Evolutionary conservation across 2,329 filamentous ascomycete genomes (phyloP), one percentile per base, ranked within the genome.

Genomic region (Cucurbitaria berberidis): DNA sequence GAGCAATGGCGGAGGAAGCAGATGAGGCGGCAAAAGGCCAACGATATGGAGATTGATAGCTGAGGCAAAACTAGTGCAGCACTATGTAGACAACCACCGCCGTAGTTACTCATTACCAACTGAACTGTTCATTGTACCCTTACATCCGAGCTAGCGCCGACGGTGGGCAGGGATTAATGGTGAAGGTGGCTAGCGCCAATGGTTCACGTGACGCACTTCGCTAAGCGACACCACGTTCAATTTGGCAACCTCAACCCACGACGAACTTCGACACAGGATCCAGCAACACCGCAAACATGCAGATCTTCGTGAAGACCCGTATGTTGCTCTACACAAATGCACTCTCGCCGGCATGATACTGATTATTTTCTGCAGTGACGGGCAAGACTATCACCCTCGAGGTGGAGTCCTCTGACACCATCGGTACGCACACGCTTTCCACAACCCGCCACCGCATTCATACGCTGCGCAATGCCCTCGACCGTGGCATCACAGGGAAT

Each of bases 301-400:
- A 72, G 69, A 73, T 82, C 89, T 98, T 98, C 89, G 93, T 98
- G 84, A 98, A 97, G 89, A 97, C 93, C 87, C 91, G 97, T 78
- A 71, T 22, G 68, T 61, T 27, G 40, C 51, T 19, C 32, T 15
- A 27, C 7, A 21, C 7, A 21, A 24, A 19, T 24, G 19, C 29
- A 44, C 24, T 30, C 22, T 35, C 32, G 15, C 42, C 36, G 19
- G 34, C 45, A 45, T 3, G 5, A 43, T 56, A 56, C 60, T 67
- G 48, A 64, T 45, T 45, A 8, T 42, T 53, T 19, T 45, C 51
- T 9, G 35, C 48, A 69, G 64, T 73, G 49, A 97, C 93, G 86
- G 93, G 95, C 84, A 98, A 98, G 91, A 98, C 93, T 82, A 97
- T 98, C 86, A 98, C 95, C 82, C 89, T 97, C 76, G 93, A 98